Conservation (phyloP, 169 alveolate species). For the Eimeria praecox region DNA sequence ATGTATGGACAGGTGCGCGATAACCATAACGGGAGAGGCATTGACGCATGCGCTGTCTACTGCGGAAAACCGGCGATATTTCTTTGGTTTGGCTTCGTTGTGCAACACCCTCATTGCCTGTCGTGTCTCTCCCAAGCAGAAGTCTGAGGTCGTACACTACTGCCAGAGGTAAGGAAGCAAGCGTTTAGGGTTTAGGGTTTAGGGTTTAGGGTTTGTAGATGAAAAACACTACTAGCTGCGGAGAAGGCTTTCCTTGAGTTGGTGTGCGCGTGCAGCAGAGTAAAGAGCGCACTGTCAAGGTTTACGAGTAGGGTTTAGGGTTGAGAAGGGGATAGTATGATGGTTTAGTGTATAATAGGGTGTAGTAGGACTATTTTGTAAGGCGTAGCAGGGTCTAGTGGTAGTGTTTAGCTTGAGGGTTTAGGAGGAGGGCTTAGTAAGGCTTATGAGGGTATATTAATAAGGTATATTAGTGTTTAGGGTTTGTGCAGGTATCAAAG, state of each 20-base stretch:
- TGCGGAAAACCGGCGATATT: slow-evolving; percentile 84
- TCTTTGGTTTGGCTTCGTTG: slow-evolving; percentile 85
- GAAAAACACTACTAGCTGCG: neutral
- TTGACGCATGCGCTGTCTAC: slow-evolving; percentile 84
- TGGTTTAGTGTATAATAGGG: neutral
- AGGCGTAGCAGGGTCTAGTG: no score
- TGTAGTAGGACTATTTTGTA: neutral
- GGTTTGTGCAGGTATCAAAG: slow-evolving; percentile 75
- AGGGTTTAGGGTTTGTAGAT: neutral
- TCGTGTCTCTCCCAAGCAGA: slow-evolving; percentile 98
- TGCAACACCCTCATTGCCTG: slow-evolving; percentile 95
- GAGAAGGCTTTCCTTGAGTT: no score
- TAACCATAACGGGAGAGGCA: slow-evolving; percentile 90
- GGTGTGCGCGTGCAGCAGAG: neutral
- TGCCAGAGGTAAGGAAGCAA: slow-evolving; percentile 16
- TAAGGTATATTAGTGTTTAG: neutral
- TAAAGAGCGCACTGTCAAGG: neutral
- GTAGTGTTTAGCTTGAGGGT: no score
- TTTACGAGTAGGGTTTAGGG: neutral
- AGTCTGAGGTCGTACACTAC: slow-evolving; percentile 95
- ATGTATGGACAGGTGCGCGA: slow-evolving; percentile 82
- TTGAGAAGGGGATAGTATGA: no score
- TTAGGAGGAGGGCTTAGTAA: no score
- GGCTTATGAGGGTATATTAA: no score
- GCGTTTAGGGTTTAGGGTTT: neutral